A percentile compares a stretch with the other conserved stretches of the same genome.
phyloP scores from a whole-genome alignment of 75 land plant species.

The Larix kaempferi region DNA sequence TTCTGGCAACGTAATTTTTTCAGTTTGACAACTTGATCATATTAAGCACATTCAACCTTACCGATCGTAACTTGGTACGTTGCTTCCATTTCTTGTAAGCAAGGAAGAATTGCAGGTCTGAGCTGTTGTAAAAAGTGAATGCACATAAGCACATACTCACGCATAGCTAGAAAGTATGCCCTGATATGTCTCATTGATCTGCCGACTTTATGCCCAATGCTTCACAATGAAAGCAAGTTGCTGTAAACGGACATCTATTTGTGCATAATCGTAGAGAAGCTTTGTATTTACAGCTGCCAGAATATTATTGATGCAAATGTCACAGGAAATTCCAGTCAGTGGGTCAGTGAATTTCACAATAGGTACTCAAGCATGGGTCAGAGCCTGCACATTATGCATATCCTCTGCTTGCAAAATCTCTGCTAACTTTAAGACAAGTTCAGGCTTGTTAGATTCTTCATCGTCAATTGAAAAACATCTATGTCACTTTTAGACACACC shows the following conservation, averaged over 20 bases:
- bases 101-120: constrained; percentile 90
- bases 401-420: constrained; percentile 70
- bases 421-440: constrained; percentile 78
- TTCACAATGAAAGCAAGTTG: constrained; percentile 97
- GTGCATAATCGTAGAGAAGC: constrained; percentile 88
- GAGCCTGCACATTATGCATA: constrained; percentile 87
- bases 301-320: constrained; percentile 95
- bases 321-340: constrained; percentile 84
- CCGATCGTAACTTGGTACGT: constrained; percentile 77
- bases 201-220: constrained; percentile 96
- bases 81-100: constrained; percentile 83
- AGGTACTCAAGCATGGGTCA: constrained; percentile 96
- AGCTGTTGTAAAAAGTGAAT: constrained; percentile 95
- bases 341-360: constrained; percentile 98
- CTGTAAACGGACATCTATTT: constrained; percentile 81
- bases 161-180: constrained; percentile 99
- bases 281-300: constrained; percentile 96
- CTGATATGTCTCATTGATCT: constrained; percentile 97
- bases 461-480: constrained; percentile 80
- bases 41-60: constrained; percentile 70
- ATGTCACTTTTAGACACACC: constrained; percentile 95
- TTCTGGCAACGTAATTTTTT: constrained; percentile 54
- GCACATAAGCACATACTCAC: constrained; percentile 99
- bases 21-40: constrained; percentile 78
- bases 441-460: constrained; percentile 63